These are phyloP conservation scores for Fusarium austroafricanum DNA, from an alignment of 2,329 filamentous ascomycete genomes.

Conservation along the genomic window DNA sequence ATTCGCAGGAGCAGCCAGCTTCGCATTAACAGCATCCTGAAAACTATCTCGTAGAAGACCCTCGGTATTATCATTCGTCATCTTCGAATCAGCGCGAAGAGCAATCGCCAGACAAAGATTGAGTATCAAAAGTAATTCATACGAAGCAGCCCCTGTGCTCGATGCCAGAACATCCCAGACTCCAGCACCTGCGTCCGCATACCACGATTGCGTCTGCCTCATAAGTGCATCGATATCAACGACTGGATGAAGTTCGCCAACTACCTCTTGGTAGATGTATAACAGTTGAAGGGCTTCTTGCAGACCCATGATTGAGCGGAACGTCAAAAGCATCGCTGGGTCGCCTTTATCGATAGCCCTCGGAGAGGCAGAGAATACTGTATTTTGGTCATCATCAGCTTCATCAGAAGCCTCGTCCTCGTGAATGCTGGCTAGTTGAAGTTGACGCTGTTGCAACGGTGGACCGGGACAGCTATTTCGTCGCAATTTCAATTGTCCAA, in stretches of 20 bases:
- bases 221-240: slow-evolving; percentile 22
- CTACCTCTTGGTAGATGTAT: slow-evolving; percentile 26
- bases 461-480: slow-evolving; percentile 5
- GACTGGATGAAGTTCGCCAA: slow-evolving; percentile 26
- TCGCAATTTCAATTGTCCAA: slow-evolving; percentile 38
- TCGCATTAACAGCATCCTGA: slow-evolving; percentile 28
- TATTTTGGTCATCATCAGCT: not conserved
- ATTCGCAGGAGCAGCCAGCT: slow-evolving; percentile 26
- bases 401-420: slow-evolving; percentile 21
- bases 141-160: slow-evolving; percentile 11
- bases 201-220: slow-evolving; percentile 17
- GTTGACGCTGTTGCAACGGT: slow-evolving; percentile 20
- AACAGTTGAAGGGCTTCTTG: slow-evolving; percentile 24
- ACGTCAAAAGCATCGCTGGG: slow-evolving; percentile 16
- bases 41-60: slow-evolving; percentile 21
- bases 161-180: slow-evolving; percentile 23
- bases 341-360: slow-evolving; percentile 19
- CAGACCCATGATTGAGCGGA: slow-evolving; percentile 16
- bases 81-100: slow-evolving; percentile 12
- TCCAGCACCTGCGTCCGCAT: slow-evolving; percentile 15
- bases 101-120: slow-evolving; percentile 27
- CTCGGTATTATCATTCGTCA: slow-evolving; percentile 6
- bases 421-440: slow-evolving; percentile 29
- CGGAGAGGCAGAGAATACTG: not conserved
- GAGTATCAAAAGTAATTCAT: slow-evolving; percentile 16